Conservation (phyloP, 352 stramenopile genomes). For the Pythium insidiosum region DNA sequence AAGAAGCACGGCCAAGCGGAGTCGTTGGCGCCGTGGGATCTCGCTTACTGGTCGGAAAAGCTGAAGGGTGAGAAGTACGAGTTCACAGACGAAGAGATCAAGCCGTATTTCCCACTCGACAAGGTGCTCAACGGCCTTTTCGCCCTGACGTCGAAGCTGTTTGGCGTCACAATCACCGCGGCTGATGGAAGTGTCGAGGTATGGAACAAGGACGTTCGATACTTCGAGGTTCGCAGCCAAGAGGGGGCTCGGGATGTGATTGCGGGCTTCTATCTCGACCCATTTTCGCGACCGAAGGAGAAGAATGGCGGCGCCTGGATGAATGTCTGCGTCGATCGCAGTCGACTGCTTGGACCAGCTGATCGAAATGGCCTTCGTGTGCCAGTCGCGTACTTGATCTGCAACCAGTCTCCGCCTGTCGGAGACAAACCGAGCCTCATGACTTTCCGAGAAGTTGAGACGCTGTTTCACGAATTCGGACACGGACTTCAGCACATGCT, state of each 20-base stretch:
- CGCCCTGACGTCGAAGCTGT: conserved; percentile 89
- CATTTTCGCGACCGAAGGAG: conserved; percentile 94
- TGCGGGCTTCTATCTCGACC: conserved; percentile 96
- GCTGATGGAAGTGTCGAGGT: conserved; percentile 56
- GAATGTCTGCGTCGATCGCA: conserved; percentile 95
- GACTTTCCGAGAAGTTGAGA: conserved; percentile 97
- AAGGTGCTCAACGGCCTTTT: conserved; percentile 96
- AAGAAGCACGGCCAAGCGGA: conserved; percentile 58
- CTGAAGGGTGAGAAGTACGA: conserved; percentile 93
- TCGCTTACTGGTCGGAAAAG: conserved; percentile 93
- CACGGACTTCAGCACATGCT: conserved; percentile 99
- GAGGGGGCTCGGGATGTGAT: conserved; percentile 81
- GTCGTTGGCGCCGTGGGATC: conserved; percentile 90
- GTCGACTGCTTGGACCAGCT: conserved; percentile 60
- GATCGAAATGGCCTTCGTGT: conserved; percentile 58
- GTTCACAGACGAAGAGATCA: conserved; percentile 96
- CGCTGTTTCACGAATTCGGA: conserved; percentile 95
- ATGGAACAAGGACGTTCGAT: conserved; percentile 95
- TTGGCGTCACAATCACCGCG: conserved; percentile 90
- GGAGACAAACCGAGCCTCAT: conserved; percentile 94
- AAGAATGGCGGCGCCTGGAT: conserved; percentile 98
- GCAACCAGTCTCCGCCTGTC: conserved; percentile 93
- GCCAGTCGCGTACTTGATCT: conserved; percentile 97
- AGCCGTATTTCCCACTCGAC: conserved; percentile 95
- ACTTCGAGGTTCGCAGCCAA: conserved; percentile 90